Percentiles rank a stretch among this genome's conserved stretches.
These are phyloP conservation scores for Strobilomyces dryophilus DNA, from an alignment of 768 basidiomycete genomes.

Conservation along the genomic window DNA sequence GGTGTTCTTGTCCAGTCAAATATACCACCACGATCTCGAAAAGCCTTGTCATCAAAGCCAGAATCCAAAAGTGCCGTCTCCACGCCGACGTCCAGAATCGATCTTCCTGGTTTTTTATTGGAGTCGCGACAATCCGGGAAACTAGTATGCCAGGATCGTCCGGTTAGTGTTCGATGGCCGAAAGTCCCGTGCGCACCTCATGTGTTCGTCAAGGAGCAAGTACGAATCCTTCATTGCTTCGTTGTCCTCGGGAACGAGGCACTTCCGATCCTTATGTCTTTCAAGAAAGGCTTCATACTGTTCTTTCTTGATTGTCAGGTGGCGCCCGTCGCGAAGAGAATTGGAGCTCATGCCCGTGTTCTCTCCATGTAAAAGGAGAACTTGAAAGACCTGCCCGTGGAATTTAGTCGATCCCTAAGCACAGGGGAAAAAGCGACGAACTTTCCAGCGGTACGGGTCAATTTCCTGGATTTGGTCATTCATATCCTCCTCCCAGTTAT, in stretches of 20 bases:
- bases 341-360: conserved; percentile 31
- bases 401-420: background rate
- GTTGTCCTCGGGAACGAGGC: conserved; percentile 1
- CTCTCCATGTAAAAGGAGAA: conserved; percentile 34
- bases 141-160: background rate
- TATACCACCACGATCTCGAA: background rate
- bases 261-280: background rate
- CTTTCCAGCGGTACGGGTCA: conserved; percentile 39
- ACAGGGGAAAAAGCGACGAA: background rate
- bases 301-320: conserved; percentile 25
- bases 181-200: background rate
- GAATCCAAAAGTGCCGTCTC: background rate
- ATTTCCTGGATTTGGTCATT: conserved; percentile 33
- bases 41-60: background rate
- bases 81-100: background rate
- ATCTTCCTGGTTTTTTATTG: conserved; percentile 1
- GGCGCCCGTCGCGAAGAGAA: conserved; percentile 33
- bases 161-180: background rate
- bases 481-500: conserved; percentile 41
- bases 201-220: background rate
- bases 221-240: conserved; percentile 5
- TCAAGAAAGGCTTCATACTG: background rate
- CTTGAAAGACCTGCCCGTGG: conserved; percentile 31
- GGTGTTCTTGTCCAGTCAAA: conserved; percentile 2
- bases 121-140: conserved; percentile 2